Evolutionary conservation across 441 rosid species (phyloP).

Genomic region (Pelargonium fulgidum): DNA sequence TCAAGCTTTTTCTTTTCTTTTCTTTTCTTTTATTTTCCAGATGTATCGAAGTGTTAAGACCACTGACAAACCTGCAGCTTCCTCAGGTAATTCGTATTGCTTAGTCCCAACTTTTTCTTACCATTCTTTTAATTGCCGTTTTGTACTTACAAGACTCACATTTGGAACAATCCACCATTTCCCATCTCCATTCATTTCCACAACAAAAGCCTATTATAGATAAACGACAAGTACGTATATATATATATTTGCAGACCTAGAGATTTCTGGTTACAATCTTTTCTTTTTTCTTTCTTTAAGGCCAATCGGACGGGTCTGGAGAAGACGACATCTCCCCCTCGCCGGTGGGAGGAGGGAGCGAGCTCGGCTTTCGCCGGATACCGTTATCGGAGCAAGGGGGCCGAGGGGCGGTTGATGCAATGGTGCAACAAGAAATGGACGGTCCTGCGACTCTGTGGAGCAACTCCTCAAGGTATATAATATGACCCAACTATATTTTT

Average conservation of each 20-base stretch:
- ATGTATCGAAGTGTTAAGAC: conserved; percentile 89
- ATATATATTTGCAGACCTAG: too few relatives aligned
- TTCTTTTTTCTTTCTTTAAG: conserved; percentile 13
- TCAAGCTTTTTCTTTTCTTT: conserved; percentile 18
- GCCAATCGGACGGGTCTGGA: conserved; percentile 67
- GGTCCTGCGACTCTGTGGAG: conserved; percentile 48
- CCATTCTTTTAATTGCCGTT: neutral
- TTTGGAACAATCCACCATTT: too few relatives aligned
- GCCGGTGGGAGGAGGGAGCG: conserved; percentile 30
- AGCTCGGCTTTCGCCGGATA: conserved; percentile 24
- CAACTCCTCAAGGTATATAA: conserved; percentile 59
- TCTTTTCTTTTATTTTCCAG: conserved; percentile 29
- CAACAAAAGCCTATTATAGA: neutral
- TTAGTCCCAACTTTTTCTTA: conserved; percentile 9
- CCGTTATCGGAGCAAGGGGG: conserved; percentile 33
- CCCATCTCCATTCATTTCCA: too few relatives aligned
- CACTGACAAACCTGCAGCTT: conserved; percentile 72
- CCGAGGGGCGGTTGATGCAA: conserved; percentile 29
- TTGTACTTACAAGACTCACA: too few relatives aligned
- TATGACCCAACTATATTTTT: too few relatives aligned
- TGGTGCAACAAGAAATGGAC: conserved; percentile 39
- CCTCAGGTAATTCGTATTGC: conserved; percentile 57
- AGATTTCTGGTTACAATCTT: too few relatives aligned
- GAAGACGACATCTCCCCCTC: conserved; percentile 52
- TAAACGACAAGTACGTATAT: neutral